A percentile compares a stretch with the other conserved stretches of the same genome.
Conservation (phyloP, 345 rosid species). For the Carallia brachiata region DNA sequence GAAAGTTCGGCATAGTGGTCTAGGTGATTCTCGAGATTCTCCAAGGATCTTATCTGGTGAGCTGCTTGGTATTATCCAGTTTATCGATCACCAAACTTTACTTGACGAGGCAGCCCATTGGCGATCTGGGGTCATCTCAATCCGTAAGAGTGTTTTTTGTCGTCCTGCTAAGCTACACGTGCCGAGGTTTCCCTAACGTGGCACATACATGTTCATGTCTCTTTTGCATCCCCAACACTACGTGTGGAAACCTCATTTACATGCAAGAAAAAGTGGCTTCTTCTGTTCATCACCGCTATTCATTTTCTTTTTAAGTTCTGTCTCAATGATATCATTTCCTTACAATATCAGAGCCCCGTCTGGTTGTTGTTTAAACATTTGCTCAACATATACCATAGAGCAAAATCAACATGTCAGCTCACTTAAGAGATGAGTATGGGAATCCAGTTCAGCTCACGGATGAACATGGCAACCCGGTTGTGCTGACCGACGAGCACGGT, state of each 20-base stretch:
- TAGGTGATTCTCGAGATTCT: too few relatives aligned
- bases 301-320: neutral
- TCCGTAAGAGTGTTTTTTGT: neutral
- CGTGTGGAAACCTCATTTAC: neutral
- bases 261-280: neutral
- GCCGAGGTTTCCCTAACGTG: neutral
- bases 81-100: too few relatives aligned
- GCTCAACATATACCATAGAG: too few relatives aligned
- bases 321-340: neutral
- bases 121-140: neutral
- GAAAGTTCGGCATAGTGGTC: too few relatives aligned
- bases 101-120: neutral
- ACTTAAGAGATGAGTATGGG: neutral
- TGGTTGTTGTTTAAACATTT: too few relatives aligned
- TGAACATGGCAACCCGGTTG: neutral
- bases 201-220: neutral
- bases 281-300: neutral
- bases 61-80: too few relatives aligned
- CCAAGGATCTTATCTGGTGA: too few relatives aligned
- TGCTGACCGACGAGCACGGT: neutral
- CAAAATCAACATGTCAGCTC: neutral
- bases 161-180: neutral
- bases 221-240: neutral
- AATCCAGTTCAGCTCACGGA: neutral
- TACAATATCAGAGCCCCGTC: neutral